Percentiles rank a stretch among this genome's conserved stretches.
phyloP scores from a whole-genome alignment of 768 basidiomycete genomes.

The Sarcodon aspratus region DNA sequence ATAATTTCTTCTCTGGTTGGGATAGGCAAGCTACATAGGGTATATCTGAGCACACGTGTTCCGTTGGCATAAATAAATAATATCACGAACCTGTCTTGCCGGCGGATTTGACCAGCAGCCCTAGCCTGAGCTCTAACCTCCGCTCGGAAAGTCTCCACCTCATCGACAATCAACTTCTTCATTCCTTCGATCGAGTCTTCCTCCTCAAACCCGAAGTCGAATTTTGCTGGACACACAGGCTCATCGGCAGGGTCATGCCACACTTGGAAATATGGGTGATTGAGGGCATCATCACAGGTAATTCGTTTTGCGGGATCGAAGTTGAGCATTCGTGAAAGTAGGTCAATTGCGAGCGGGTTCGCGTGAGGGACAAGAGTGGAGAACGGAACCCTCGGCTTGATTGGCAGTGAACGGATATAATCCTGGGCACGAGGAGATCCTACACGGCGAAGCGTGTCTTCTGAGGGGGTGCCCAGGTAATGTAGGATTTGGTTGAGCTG shows the following conservation, averaged over 20 bases:
- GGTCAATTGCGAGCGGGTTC: slow-evolving; percentile 88
- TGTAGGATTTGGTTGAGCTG: slow-evolving; percentile 97
- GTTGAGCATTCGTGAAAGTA: slow-evolving; percentile 82
- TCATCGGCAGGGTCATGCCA: slow-evolving; percentile 99
- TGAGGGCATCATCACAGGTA: slow-evolving; percentile 90
- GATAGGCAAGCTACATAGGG: slow-evolving; percentile 50
- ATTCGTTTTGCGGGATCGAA: slow-evolving; percentile 97
- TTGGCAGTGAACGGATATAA: slow-evolving; percentile 95
- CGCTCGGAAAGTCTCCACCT: slow-evolving; percentile 81
- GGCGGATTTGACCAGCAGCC: slow-evolving; percentile 57
- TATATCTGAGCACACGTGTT: neutral
- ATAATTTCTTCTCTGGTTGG: slow-evolving; percentile 76
- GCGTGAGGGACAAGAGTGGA: slow-evolving; percentile 87
- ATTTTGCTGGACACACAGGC: slow-evolving; percentile 76
- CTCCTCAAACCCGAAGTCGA: slow-evolving; percentile 94
- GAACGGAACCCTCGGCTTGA: slow-evolving; percentile 91
- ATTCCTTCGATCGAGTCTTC: slow-evolving; percentile 97
- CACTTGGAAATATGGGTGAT: slow-evolving; percentile 89
- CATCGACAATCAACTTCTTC: slow-evolving; percentile 90
- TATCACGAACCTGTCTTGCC: slow-evolving; percentile 57
- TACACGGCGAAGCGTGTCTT: slow-evolving; percentile 91
- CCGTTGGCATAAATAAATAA: neutral
- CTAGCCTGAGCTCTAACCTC: slow-evolving; percentile 82
- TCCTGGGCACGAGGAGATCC: slow-evolving; percentile 95
- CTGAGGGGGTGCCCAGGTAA: slow-evolving; percentile 95